Conservation (phyloP, 495 filamentous ascomycete genomes). For the Talaromyces thailandensis region DNA sequence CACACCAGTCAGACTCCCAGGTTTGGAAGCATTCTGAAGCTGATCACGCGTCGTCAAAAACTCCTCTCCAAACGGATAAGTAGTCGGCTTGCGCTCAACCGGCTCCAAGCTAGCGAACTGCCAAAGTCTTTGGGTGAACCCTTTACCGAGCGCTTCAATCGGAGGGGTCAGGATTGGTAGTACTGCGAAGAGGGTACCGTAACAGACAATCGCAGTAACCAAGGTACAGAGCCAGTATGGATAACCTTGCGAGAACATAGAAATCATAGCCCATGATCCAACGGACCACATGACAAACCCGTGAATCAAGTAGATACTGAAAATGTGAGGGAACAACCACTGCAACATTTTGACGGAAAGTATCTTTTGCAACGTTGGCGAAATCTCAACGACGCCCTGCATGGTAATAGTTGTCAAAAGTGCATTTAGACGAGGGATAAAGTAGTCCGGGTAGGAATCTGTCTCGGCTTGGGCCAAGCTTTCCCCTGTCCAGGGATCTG, state of each 20-base stretch:
- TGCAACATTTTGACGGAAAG: constrained; percentile 21
- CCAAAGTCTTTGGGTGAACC: constrained; percentile 5
- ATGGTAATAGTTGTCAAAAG: constrained; percentile 23
- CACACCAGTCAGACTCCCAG: not conserved
- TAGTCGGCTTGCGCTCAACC: not conserved
- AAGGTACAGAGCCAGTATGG: constrained; percentile 9
- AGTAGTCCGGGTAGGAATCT: constrained; percentile 25
- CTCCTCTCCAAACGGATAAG: constrained; percentile 5
- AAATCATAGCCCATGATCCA: constrained; percentile 8
- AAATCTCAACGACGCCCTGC: constrained; percentile 28
- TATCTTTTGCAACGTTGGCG: constrained; percentile 19
- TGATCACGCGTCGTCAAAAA: not conserved
- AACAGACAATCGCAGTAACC: constrained; percentile 2
- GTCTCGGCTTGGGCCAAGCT: constrained; percentile 15
- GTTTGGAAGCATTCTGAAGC: not conserved
- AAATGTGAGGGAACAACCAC: constrained; percentile 32
- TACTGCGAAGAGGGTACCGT: constrained; percentile 3
- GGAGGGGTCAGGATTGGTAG: constrained; percentile 6
- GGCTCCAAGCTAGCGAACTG: constrained; percentile 4
- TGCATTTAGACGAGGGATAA: constrained; percentile 28
- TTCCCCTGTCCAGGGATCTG: constrained; percentile 20
- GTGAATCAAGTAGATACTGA: constrained; percentile 36
- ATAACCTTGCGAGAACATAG: constrained; percentile 1
- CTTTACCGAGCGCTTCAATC: constrained; percentile 7
- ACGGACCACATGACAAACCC: constrained; percentile 28